Conservation (phyloP, 345 rosid species). For the Mallotus nudiflorus region DNA sequence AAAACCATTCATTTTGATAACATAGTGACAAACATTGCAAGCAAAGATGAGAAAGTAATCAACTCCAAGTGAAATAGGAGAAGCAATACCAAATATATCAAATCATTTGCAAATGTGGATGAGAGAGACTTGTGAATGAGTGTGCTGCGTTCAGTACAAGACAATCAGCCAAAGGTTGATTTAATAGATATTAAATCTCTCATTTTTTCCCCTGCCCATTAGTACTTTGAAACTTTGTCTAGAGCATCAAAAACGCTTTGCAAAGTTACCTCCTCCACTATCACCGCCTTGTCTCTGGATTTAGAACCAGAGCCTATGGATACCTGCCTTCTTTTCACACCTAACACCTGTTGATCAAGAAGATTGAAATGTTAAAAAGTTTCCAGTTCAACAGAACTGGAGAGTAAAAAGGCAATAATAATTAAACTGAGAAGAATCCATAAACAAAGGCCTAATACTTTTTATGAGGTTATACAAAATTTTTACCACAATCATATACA, state of each 20-base stretch:
- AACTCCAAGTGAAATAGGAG: not conserved
- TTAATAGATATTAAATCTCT: not conserved
- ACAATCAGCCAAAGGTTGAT: not conserved
- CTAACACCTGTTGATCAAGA: slow-evolving; percentile 55
- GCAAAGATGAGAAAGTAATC: not conserved
- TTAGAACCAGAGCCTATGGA: slow-evolving; percentile 80
- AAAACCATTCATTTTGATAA: not conserved
- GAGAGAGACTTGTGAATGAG: not conserved
- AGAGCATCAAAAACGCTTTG: slow-evolving; percentile 63
- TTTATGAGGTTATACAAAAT: not conserved
- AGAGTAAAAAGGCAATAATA: too few species aligned
- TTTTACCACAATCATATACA: not conserved
- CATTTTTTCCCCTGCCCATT: not conserved
- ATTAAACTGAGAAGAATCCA: too few species aligned
- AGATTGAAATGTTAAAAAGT: not conserved
- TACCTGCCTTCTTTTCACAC: slow-evolving; percentile 83
- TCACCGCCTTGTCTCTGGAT: slow-evolving; percentile 86
- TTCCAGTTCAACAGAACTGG: not conserved
- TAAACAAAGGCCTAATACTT: too few species aligned
- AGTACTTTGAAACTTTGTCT: slow-evolving; percentile 45
- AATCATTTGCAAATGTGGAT: not conserved
- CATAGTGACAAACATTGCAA: not conserved
- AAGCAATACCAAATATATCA: not conserved
- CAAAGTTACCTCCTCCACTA: slow-evolving; percentile 64
- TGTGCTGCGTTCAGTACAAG: not conserved